Base-by-base conservation (phyloP, 2,329 filamentous ascomycete genomes). In the Claviceps humidiphila region DNA sequence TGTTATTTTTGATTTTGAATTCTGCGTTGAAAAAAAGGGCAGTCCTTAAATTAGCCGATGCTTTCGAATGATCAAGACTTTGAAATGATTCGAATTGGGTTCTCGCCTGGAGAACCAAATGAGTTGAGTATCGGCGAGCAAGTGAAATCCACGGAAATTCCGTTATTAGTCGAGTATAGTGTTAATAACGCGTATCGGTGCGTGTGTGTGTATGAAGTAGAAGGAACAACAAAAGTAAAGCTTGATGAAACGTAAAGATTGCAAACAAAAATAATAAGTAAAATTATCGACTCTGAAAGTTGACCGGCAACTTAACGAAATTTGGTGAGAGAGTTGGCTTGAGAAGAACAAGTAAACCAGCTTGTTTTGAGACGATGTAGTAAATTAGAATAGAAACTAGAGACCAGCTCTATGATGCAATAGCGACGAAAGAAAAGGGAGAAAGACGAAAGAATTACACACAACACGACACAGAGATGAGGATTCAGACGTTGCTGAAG, bases 401-500 rank as follows among this genome's bases (percentile, higher is more conserved):
- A 80, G 77, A 72, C 76, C 76, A 71, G 77, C 77, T 78, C 76
- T 70, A 68, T 51, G 60, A 47, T 40, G 49, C 57, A 61, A 66
- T 59, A 61, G 60, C 64, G 66, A 66, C 67, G 66, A 41, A 43
- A 43, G 8, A 43, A 43, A 43, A 43, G n/a, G 8, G 5, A 8
- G n/a, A 24, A 43, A 43, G 13, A 22, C 17, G 11, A 43, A 20
- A 43, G 13, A 24, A 43, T 11, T 63, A 65, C 62, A 64, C 64
- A 65, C 69, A 54, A 58, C 59, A 58, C 64, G 64, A 58, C 64
- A 65, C 61, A 65, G 73, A 75, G 78, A 74, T 68, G 69, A 74
- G 72, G 72, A 74, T 74, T 74, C 22, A 74, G 64, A 45, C 72
- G 73, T 85, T 85, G 82, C 82, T 84, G 75, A 75, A 75, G 81